Evolutionary conservation across 2,329 filamentous ascomycete species (phyloP).

Genomic region (Macrophomina pseudophaseolina): DNA sequence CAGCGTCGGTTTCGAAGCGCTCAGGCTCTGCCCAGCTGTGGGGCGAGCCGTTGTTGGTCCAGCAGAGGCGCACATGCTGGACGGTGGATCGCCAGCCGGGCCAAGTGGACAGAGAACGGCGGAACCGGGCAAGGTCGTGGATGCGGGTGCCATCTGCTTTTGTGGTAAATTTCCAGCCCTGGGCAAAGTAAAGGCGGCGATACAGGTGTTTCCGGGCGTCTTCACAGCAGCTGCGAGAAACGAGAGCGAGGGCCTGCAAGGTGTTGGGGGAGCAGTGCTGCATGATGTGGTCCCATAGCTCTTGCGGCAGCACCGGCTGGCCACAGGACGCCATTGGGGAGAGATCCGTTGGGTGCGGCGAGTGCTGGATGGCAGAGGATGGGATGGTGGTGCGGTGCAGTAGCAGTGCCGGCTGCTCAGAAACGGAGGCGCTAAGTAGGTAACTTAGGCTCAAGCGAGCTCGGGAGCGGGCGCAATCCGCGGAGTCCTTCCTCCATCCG

Average conservation of each 20-base stretch:
- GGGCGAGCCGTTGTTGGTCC: conserved; percentile 1
- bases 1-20: neutral
- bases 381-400: neutral
- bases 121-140: neutral
- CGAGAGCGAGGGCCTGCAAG: neutral
- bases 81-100: neutral
- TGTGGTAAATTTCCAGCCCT: neutral
- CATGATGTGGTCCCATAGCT: conserved; percentile 12
- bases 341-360: too few species aligned
- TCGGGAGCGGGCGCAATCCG: neutral
- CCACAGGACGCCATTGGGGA: neutral
- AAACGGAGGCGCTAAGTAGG: too few species aligned
- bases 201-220: conserved; percentile 8
- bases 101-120: neutral
- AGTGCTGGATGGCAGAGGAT: neutral
- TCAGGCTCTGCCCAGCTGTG: conserved; percentile 1
- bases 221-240: neutral
- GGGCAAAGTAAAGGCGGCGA: neutral
- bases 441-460: too few species aligned
- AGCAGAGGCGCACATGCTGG: neutral
- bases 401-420: too few species aligned
- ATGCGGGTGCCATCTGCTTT: neutral
- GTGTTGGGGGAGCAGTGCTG: neutral
- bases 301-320: neutral
- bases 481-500: neutral